Percentiles rank a stretch among this genome's conserved stretches.
Evolutionary conservation across 2,329 filamentous ascomycete genomes (phyloP).

Genomic region (Dothidotthia symphoricarpi): DNA sequence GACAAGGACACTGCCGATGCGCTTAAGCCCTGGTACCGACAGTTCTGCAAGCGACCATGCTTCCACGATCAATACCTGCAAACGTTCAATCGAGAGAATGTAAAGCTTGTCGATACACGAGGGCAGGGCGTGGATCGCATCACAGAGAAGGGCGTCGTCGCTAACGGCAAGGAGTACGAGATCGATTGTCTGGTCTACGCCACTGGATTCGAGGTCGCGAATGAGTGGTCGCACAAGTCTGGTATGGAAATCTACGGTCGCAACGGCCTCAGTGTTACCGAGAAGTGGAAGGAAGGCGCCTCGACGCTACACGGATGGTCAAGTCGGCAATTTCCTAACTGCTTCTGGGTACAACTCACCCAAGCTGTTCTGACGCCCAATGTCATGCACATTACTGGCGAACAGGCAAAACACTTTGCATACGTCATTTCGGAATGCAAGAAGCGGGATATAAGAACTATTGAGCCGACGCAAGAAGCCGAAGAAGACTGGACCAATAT

Average conservation of each 20-base stretch:
- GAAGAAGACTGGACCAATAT: conserved; percentile 50
- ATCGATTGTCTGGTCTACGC: conserved; percentile 50
- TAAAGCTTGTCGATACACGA: conserved; percentile 60
- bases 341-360: conserved; percentile 43
- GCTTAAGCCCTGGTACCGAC: conserved; percentile 60
- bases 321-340: conserved; percentile 56
- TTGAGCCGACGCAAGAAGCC: conserved; percentile 50
- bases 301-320: conserved; percentile 55
- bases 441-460: conserved; percentile 24
- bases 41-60: conserved; percentile 63
- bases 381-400: conserved; percentile 26
- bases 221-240: conserved; percentile 33
- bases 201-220: conserved; percentile 46
- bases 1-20: conserved; percentile 52
- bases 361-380: conserved; percentile 26
- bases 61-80: conserved; percentile 62
- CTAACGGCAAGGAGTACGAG: conserved; percentile 49
- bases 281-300: conserved; percentile 50
- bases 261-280: conserved; percentile 45
- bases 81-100: conserved; percentile 59
- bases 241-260: conserved; percentile 47
- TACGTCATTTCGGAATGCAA: conserved; percentile 45
- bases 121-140: conserved; percentile 51
- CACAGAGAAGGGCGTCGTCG: conserved; percentile 47
- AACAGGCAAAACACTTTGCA: conserved; percentile 44